phyloP scores from a whole-genome alignment of 1,284 basidiomycete genomes.

The Cutaneotrichosporon sp. region DNA sequence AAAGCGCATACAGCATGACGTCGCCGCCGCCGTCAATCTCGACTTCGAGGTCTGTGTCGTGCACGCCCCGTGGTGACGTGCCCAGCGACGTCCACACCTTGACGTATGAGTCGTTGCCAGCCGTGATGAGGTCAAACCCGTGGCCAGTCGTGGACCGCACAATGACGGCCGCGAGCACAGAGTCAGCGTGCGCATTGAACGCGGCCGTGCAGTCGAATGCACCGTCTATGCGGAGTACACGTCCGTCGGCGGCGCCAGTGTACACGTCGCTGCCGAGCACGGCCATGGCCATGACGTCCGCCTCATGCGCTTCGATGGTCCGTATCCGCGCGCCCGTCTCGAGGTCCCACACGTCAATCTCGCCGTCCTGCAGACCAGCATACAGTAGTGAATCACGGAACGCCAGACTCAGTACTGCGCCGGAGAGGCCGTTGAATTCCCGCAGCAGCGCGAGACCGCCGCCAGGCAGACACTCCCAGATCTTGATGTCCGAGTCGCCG shows the following conservation, averaged over 20 bases:
- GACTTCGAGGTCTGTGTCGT: constrained; percentile 10
- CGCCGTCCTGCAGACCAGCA: constrained; percentile 88
- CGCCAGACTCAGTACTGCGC: constrained; percentile 68
- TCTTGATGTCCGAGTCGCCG: constrained; percentile 83
- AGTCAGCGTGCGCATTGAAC: constrained; percentile 73
- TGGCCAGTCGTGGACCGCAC: constrained; percentile 20
- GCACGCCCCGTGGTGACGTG: background rate
- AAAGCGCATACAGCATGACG: constrained; percentile 59
- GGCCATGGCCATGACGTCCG: constrained; percentile 74
- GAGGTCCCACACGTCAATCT: constrained; percentile 85
- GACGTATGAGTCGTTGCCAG: constrained; percentile 76
- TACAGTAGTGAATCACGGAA: constrained; percentile 74
- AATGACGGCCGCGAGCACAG: constrained; percentile 70
- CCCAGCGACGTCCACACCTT: constrained; percentile 54
- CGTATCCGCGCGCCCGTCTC: constrained; percentile 81
- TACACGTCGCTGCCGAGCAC: constrained; percentile 71
- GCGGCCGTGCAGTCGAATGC: constrained; percentile 75
- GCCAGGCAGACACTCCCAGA: constrained; percentile 63
- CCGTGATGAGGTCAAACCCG: constrained; percentile 60
- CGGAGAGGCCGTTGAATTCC: constrained; percentile 35
- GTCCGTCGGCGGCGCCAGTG: constrained; percentile 75
- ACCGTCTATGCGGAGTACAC: constrained; percentile 72
- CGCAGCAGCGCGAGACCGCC: constrained; percentile 33
- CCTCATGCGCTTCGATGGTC: constrained; percentile 77
- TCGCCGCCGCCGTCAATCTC: constrained; percentile 45